Percentiles rank a stretch among this genome's conserved stretches.
These are phyloP conservation scores for Gelatoporia subvermispora DNA, from an alignment of 768 basidiomycete species.

Conservation along the genomic window DNA sequence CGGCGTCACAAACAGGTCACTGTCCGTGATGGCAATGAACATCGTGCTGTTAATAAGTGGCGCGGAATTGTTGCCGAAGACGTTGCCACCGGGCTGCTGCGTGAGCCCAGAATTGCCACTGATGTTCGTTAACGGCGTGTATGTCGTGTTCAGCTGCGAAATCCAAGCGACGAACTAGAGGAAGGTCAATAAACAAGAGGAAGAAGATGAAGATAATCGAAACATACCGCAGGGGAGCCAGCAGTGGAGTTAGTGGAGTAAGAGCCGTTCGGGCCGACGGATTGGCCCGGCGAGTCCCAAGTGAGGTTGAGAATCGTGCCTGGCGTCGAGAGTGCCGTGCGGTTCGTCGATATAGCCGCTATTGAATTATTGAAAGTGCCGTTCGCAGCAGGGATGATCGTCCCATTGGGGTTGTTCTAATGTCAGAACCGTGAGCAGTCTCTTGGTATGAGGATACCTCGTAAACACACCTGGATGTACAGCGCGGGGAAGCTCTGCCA, in stretches of 20 bases:
- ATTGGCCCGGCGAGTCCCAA: conserved; percentile 55
- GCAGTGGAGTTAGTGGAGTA: conserved; percentile 49
- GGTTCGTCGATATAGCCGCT: conserved; percentile 52
- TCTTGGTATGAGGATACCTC: neutral
- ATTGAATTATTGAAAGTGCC: conserved; percentile 28
- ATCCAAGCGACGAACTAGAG: conserved; percentile 51
- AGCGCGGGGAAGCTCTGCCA: conserved; percentile 56
- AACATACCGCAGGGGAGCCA: conserved; percentile 32
- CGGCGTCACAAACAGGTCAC: conserved; percentile 48
- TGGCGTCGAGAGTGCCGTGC: conserved; percentile 42
- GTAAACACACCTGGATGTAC: conserved; percentile 35
- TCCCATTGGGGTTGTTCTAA: conserved; percentile 30
- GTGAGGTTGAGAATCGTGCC: conserved; percentile 41
- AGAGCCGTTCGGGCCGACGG: conserved; percentile 42
- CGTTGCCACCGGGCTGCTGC: conserved; percentile 42
- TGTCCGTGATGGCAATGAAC: conserved; percentile 47
- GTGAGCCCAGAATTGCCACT: conserved; percentile 41
- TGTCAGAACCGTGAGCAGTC: neutral
- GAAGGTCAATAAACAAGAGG: neutral
- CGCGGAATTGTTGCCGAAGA: conserved; percentile 36
- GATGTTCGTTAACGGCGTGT: conserved; percentile 41
- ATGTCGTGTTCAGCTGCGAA: conserved; percentile 57
- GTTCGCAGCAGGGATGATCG: conserved; percentile 3
- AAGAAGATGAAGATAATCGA: neutral
- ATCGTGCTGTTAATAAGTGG: conserved; percentile 50